phyloP scores from a whole-genome alignment of 2,329 filamentous ascomycete genomes.

The Aspergillus unguis region DNA sequence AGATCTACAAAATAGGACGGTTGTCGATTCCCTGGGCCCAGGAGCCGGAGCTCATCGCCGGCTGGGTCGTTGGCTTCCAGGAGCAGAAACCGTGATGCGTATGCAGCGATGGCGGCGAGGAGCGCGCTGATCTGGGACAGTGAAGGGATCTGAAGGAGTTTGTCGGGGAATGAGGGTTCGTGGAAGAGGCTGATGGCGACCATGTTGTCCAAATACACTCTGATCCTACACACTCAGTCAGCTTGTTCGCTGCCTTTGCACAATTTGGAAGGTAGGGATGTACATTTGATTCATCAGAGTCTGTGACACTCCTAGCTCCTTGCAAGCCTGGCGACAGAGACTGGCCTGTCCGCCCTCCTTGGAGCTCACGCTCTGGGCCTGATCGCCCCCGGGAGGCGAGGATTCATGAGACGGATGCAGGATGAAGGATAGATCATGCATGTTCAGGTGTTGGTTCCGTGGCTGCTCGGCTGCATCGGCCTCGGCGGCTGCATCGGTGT shows the following conservation, averaged over 20 bases:
- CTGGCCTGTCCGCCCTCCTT: not conserved
- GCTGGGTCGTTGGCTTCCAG: not conserved
- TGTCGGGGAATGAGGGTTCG: conserved; percentile 25
- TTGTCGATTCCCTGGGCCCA: not conserved
- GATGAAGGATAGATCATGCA: conserved; percentile 21
- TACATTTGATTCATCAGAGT: too few species aligned
- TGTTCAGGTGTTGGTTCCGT: too few species aligned
- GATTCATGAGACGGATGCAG: conserved; percentile 26
- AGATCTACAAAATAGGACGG: not conserved
- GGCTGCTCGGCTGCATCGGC: not conserved
- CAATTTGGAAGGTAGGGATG: too few species aligned
- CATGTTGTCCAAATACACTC: conserved; percentile 28
- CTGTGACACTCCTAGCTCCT: too few species aligned
- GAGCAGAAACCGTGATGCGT: not conserved
- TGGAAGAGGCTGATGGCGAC: conserved; percentile 33
- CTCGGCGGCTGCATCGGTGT: not conserved
- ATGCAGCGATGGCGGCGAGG: not conserved
- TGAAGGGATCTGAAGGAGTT: conserved; percentile 8
- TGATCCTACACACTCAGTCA: too few species aligned
- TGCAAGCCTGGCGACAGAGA: too few species aligned
- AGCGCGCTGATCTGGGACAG: not conserved
- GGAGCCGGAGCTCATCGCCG: too few species aligned
- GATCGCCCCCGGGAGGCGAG: conserved; percentile 2
- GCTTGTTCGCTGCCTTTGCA: too few species aligned
- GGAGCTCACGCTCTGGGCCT: not conserved